Base-by-base conservation (phyloP, 78 protist genomes). In the Dictyostelium brefeldianum region DNA sequence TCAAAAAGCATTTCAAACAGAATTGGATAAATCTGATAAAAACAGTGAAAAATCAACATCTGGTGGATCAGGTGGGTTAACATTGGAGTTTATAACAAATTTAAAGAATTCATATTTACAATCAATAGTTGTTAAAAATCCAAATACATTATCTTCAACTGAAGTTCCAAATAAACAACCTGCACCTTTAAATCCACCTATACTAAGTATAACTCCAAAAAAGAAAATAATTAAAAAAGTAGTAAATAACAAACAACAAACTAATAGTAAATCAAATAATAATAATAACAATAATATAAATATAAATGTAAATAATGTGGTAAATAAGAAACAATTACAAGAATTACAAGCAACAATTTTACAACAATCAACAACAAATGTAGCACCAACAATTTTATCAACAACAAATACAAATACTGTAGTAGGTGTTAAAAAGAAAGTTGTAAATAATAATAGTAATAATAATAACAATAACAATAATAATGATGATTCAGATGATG, bases 221-320 rank as follows among this genome's bases (percentile, higher is more conserved):
- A n/a, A n/a, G n/a, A n/a, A n/a, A n/a, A n/a, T n/a, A n/a, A n/a
- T n/a, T n/a, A n/a, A n/a, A n/a, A n/a, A n/a, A n/a, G n/a, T n/a
- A n/a, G n/a, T n/a, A n/a, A n/a, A n/a, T n/a, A 48, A 8, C 53
- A 48, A 48, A 9, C 8, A 48, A 8, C 53, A 56, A 56, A 54
- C 20, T 54, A 54, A 54, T 54, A 56, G 65, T 36, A 36, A 36
- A 36, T 36, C 2, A 36, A 20, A 43, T 46, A 71, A 20, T 7
- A 17, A 71, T 71, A 43, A n/a, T 71, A 71, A 36, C 2, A 71
- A 20, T 71, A 71, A 71, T 43, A 71, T 20, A 20, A 59, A 59
- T 36, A 36, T 36, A 36, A 36, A 36, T 36, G 43, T 36, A 36
- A 36, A 36, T 36, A 36, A 36, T 36, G 43, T 36, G 2, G 43